Base-by-base conservation (phyloP, 208 protist genomes). In the Vickermania spadyakhi region DNA sequence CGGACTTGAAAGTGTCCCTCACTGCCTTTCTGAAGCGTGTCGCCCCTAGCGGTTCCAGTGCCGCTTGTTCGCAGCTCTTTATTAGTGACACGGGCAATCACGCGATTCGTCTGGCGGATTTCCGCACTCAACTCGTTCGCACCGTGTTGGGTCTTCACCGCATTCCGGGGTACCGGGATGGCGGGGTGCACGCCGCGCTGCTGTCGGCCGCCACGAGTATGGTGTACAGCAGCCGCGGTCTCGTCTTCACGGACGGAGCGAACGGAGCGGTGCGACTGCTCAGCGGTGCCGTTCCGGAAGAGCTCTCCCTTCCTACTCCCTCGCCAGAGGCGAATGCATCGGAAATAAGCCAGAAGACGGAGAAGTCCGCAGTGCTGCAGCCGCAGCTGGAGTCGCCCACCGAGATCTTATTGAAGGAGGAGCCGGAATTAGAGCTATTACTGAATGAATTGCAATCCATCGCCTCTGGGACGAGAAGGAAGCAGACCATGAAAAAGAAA, bases 31-130 rank as follows among this genome's bases (percentile, higher is more conserved):
- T 64, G 49, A 28, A 30, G 13, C 51, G 28, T 23, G 53, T 31
- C 4, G 45, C 36, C 45, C 7, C 31, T 14, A 14, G 36, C 29
- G 57, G 7, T 29, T 7, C n/a, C n/a, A n/a, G n/a, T n/a, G n/a
- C n/a, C n/a, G 41, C 55, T 28, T 58, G 25, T 11, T 14, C 28
- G 51, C 21, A 50, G 14, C 73, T 91, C 49, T 91, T 91, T 71
- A 81, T 91, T 55, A 91, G 81, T 67, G 84, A 91, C 66, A 69
- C 54, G 1, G 81, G 84, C 50, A 91, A 91, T 59, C 78, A 78
- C 53, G 74, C 78, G 0, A 86, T 91, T 49, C 77, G 84, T 21
- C 79, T 82, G 50, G 80, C 77, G 1, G 69, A 91, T 62, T 88
- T 91, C 50, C 29, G 51, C 28, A 86, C 55, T 23, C 71, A 58